phyloP scores from a whole-genome alignment of 305 asterid species.

The Rubia peregrina region DNA sequence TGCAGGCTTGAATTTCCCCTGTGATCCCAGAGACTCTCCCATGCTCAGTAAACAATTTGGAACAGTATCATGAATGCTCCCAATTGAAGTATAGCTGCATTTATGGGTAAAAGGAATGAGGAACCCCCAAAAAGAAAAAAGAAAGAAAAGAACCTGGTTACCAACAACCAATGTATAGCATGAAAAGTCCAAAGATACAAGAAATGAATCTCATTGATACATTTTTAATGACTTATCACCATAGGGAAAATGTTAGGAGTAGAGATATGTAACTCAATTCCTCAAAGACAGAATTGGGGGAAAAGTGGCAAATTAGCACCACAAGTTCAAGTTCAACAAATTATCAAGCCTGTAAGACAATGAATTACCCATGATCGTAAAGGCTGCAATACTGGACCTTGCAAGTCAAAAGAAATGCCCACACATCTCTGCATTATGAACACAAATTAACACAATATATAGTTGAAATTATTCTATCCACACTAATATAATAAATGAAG shows the following conservation, averaged over 20 bases:
- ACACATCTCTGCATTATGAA: conserved; percentile 66
- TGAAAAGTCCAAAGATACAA: not conserved
- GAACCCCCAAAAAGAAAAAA: not conserved
- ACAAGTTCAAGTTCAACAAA: not conserved
- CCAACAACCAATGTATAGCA: not conserved
- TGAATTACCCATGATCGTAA: conserved; percentile 75
- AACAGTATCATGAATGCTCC: conserved; percentile 84
- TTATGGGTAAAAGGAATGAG: not conserved
- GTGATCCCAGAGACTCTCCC: conserved; percentile 29
- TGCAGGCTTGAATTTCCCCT: conserved; percentile 69
- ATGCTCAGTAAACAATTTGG: conserved; percentile 59
- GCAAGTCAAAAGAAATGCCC: conserved; percentile 90
- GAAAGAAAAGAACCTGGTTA: not conserved
- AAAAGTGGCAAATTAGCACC: not conserved
- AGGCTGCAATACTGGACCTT: conserved; percentile 85
- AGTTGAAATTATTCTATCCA: not conserved
- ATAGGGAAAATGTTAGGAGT: not conserved
- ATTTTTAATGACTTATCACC: not conserved
- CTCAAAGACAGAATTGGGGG: not conserved
- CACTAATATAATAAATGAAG: not conserved
- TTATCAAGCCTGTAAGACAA: conserved; percentile 13
- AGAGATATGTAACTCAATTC: not conserved
- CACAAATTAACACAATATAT: conserved; percentile 16
- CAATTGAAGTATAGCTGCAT: conserved; percentile 87
- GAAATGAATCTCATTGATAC: not conserved